Base-by-base conservation (phyloP, 2,329 filamentous ascomycete genomes). In the Cytospora leucostoma region DNA sequence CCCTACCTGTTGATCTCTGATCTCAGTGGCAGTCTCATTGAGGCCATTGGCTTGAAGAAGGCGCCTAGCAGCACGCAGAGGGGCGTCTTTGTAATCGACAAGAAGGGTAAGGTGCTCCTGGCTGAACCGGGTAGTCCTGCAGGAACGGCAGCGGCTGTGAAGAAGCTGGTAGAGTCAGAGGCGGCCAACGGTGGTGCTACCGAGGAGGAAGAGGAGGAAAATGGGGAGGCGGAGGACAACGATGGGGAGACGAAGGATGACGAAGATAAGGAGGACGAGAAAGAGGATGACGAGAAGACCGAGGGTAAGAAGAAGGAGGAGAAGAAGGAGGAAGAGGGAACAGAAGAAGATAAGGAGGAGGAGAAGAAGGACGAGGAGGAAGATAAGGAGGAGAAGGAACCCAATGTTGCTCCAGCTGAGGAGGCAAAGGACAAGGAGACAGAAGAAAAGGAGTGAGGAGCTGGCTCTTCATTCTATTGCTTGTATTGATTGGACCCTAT, bases 1-100 rank as follows among this genome's bases (percentile, higher is more conserved):
- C 91, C 89, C 6, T 99, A 97, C 76, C 81, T 90, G 40, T 86
- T 99, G 53, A 85, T 99, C 49, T 98, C 93, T 79, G 93, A 99
- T 75, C 84, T 88, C 7, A 78, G 79, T 58, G 85, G 84, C 34
- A 87, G 85, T 2, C 84, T 99, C 64, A 96, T 98, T 71, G 81
- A 76, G 13, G 93, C 93, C 61, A 90, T 98, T 73, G 94, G 93
- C n/a, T 78, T 98, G 68, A 93, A 93, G 80, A 97, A 97, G 80
- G 76, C 81, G 8, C 89, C 90, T 53, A 91, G 87, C 76, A 89
- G 92, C 65, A 96, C 92, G 17, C 86, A 84, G 56, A 88, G 95
- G 67, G 95, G 94, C 68, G 92, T 98, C 47, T 96, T 97, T 70
- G 91, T 92, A 57, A 82, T 98, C 60, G 84, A 91, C 75, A 96